These are phyloP conservation scores for Punctularia strigosozonata DNA, from an alignment of 768 basidiomycete species.

Conservation along the genomic window DNA sequence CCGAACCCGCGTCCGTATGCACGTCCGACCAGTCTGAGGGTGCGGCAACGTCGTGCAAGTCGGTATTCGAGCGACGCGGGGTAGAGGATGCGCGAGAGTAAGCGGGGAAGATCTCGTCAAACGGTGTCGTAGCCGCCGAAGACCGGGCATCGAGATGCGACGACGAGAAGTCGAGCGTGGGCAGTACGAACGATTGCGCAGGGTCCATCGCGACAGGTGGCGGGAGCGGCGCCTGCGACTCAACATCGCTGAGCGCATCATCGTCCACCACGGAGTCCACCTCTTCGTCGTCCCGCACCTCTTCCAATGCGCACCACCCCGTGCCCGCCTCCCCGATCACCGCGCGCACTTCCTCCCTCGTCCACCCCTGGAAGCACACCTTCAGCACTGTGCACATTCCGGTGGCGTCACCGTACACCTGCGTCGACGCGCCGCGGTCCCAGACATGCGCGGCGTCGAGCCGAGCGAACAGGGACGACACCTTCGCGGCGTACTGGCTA, in stretches of 20 bases:
- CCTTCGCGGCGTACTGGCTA: conserved; percentile 46
- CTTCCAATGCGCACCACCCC: conserved; percentile 70
- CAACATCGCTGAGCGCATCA: not conserved
- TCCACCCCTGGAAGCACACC: conserved; percentile 69
- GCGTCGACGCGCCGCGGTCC: conserved; percentile 46
- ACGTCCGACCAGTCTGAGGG: too few relatives aligned
- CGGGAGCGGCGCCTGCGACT: not conserved
- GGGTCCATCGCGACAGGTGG: conserved; percentile 16
- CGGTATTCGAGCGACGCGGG: too few relatives aligned
- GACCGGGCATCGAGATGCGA: conserved; percentile 30
- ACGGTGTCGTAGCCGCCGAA: too few relatives aligned
- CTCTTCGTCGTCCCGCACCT: conserved; percentile 24
- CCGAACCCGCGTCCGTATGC: too few relatives aligned
- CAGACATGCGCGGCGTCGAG: conserved; percentile 63
- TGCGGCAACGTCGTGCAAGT: too few relatives aligned
- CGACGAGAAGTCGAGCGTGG: conserved; percentile 65
- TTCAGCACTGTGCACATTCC: conserved; percentile 57
- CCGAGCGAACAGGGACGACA: conserved; percentile 56
- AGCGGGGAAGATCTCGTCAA: too few relatives aligned
- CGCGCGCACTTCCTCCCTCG: conserved; percentile 45
- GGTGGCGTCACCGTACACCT: conserved; percentile 44
- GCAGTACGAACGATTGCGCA: conserved; percentile 60
- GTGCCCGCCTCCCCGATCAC: conserved; percentile 61
- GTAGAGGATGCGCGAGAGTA: too few relatives aligned
- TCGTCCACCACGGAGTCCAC: conserved; percentile 7